phyloP scores from a whole-genome alignment of 306 rosid species.

The Elaeagnus macrophylla region DNA sequence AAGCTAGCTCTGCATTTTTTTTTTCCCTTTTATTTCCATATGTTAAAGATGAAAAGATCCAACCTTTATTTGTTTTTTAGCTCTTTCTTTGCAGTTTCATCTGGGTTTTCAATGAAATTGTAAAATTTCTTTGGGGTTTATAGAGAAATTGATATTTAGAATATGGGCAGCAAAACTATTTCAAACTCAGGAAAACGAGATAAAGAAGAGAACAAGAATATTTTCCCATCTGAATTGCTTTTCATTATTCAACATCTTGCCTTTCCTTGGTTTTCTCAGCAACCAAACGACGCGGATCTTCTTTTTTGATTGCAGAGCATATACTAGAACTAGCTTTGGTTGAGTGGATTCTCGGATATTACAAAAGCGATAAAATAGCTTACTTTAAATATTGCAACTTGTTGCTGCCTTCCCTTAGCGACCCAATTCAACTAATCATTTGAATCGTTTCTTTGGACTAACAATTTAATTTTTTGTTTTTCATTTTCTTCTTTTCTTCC shows the following conservation, averaged over 20 bases:
- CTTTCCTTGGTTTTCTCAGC: constrained; percentile 1
- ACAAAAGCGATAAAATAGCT: neutral
- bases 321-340: neutral
- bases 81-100: neutral
- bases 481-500: neutral
- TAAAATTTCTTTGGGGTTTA: constrained; percentile 3
- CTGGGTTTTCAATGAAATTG: constrained; percentile 20
- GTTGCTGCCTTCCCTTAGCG: constrained; percentile 15
- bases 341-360: neutral
- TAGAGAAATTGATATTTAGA: too few species aligned
- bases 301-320: neutral
- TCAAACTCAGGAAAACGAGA: neutral
- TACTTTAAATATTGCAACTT: neutral
- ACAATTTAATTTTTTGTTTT: neutral
- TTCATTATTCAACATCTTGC: too few species aligned
- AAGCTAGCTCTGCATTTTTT: neutral
- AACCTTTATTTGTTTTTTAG: neutral
- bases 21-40: neutral
- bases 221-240: too few species aligned
- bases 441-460: constrained; percentile 4
- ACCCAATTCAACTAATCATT: constrained; percentile 4
- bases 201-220: too few species aligned
- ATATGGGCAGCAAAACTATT: too few species aligned
- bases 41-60: neutral
- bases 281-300: constrained; percentile 8